phyloP scores from a whole-genome alignment of 768 basidiomycete species.

The Termitomyces sp. region DNA sequence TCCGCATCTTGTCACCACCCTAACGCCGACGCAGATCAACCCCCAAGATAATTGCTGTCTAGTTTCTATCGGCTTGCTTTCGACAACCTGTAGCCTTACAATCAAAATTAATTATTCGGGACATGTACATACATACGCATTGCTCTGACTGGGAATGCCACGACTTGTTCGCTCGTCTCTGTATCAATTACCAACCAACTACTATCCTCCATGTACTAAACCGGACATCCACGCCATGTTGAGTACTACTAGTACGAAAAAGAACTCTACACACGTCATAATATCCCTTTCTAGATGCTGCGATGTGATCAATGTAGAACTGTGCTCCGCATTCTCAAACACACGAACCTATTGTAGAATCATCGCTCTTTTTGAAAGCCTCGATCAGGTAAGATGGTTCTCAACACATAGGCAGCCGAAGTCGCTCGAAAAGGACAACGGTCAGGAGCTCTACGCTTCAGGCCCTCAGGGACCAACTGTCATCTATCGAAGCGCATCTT shows the following conservation, averaged over 20 bases:
- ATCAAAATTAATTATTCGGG: neutral
- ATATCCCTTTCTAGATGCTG: neutral
- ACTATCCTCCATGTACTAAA: conserved; percentile 1
- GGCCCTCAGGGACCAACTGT: neutral
- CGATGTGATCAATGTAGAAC: neutral
- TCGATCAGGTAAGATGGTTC: neutral
- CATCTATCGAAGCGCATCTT: neutral
- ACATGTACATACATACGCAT: conserved; percentile 1
- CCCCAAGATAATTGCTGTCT: conserved; percentile 7
- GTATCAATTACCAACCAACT: conserved; percentile 2
- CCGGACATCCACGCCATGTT: neutral
- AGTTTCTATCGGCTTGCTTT: conserved; percentile 5
- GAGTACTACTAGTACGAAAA: neutral
- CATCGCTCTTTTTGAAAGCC: neutral
- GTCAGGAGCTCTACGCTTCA: neutral
- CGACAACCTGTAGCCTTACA: conserved; percentile 5
- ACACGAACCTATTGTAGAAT: neutral
- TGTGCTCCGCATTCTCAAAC: neutral
- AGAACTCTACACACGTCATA: neutral
- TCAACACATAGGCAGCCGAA: neutral
- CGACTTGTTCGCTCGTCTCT: conserved; percentile 1
- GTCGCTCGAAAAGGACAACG: neutral
- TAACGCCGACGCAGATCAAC: conserved; percentile 1
- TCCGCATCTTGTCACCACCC: neutral
- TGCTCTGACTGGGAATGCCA: conserved; percentile 1